These are phyloP conservation scores for Neophaeococcomyces mojaviensis DNA, from an alignment of 2,329 filamentous ascomycete genomes.

Conservation along the genomic window DNA sequence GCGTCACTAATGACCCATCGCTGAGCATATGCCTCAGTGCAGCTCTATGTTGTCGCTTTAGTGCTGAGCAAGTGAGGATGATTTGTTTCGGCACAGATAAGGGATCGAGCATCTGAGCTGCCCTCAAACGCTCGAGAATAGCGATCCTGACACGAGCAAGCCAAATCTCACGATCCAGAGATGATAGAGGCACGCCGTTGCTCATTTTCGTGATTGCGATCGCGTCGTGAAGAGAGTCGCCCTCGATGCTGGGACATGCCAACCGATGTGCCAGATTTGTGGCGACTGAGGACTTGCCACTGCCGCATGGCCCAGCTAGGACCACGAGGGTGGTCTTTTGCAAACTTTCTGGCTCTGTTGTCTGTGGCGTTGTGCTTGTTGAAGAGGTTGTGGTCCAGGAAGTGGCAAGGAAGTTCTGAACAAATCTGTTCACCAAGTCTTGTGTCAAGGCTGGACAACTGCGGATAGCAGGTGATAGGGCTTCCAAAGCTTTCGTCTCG, in stretches of 20 bases:
- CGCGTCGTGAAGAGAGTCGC: slow-evolving; percentile 46
- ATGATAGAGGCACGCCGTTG: slow-evolving; percentile 41
- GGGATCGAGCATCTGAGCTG: slow-evolving; percentile 25
- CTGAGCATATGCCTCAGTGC: slow-evolving; percentile 37
- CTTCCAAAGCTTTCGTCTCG: slow-evolving; percentile 29
- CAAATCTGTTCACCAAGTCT: slow-evolving; percentile 18
- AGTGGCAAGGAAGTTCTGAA: slow-evolving; percentile 20
- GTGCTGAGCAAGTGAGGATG: slow-evolving; percentile 47
- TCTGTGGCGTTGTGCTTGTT: neutral
- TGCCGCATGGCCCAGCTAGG: slow-evolving; percentile 47
- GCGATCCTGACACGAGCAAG: slow-evolving; percentile 28
- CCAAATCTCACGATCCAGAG: slow-evolving; percentile 50
- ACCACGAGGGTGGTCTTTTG: too few relatives aligned
- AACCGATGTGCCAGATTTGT: slow-evolving; percentile 38
- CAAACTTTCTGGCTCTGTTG: too few relatives aligned
- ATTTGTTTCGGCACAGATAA: too few relatives aligned
- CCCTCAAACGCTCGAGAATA: slow-evolving; percentile 18
- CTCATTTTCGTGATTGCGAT: slow-evolving; percentile 47
- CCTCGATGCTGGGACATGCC: slow-evolving; percentile 31
- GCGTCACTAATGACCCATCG: slow-evolving; percentile 22
- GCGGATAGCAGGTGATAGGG: slow-evolving; percentile 29
- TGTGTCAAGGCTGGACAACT: slow-evolving; percentile 25
- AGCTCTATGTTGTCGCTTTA: slow-evolving; percentile 49
- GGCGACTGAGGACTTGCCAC: slow-evolving; percentile 48
- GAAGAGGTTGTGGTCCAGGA: slow-evolving; percentile 10